A percentile compares a stretch with the other conserved stretches of the same genome.
Evolutionary conservation across 805 yeast genomes (phyloP).

Genomic region (Maudiozyma turicensis): DNA sequence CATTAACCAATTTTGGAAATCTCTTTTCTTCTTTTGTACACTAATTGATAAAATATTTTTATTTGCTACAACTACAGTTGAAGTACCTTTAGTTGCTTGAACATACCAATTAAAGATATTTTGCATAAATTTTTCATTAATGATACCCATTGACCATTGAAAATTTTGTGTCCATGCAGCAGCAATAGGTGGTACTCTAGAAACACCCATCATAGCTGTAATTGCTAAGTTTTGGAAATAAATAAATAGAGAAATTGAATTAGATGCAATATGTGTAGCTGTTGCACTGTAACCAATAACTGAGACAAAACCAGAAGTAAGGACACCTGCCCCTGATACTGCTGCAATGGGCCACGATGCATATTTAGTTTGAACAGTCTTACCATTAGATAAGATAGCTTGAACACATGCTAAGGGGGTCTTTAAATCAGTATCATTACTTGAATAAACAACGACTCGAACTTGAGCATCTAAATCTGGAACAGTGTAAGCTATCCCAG

Average conservation of each 20-base stretch:
- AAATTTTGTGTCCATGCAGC: slow-evolving; percentile 97
- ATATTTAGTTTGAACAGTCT: slow-evolving; percentile 84
- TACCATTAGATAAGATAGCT: slow-evolving; percentile 77
- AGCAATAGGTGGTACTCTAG: slow-evolving; percentile 89
- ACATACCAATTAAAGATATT: slow-evolving; percentile 85
- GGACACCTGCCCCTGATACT: slow-evolving; percentile 75
- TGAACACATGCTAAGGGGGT: slow-evolving; percentile 81
- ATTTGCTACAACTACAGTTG: slow-evolving; percentile 65
- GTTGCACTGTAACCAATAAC: slow-evolving; percentile 84
- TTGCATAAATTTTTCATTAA: slow-evolving; percentile 69
- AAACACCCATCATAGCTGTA: slow-evolving; percentile 91
- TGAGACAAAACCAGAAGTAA: slow-evolving; percentile 80
- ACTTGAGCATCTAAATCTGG: slow-evolving; percentile 95
- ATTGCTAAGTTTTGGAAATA: slow-evolving; percentile 92
- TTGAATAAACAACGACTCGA: slow-evolving; percentile 52
- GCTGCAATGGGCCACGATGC: slow-evolving; percentile 97
- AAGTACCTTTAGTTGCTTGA: slow-evolving; percentile 85
- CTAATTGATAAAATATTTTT: slow-evolving; percentile 62
- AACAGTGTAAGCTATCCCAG: slow-evolving; percentile 76
- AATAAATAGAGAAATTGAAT: slow-evolving; percentile 82
- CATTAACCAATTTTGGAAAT: slow-evolving; percentile 15
- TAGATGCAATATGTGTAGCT: slow-evolving; percentile 96
- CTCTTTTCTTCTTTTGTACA: slow-evolving; percentile 52
- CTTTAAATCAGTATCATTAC: slow-evolving; percentile 33
- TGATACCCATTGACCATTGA: slow-evolving; percentile 92